phyloP scores from a whole-genome alignment of 805 yeast genomes.

The Cyberlindnera xishuangbannaensis region DNA sequence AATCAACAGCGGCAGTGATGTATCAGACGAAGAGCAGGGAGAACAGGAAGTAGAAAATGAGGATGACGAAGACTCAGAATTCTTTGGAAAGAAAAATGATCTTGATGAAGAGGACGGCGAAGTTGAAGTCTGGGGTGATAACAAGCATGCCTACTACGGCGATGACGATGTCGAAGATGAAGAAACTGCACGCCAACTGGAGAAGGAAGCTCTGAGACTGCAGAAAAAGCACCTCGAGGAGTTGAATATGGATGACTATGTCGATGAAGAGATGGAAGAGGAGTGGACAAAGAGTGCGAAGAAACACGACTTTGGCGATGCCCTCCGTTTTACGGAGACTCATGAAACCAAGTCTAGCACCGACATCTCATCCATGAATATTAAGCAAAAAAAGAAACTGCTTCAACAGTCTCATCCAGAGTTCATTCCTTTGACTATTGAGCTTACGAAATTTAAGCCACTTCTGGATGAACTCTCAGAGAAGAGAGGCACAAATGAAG shows the following conservation, averaged over 20 bases:
- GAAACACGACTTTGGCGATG: constrained; percentile 37
- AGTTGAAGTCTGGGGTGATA: constrained; percentile 42
- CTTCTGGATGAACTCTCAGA: constrained; percentile 33
- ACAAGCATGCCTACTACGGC: constrained; percentile 44
- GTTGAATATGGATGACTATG: constrained; percentile 65
- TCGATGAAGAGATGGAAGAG: constrained; percentile 72
- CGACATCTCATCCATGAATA: constrained; percentile 45
- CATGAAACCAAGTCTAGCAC: constrained; percentile 31
- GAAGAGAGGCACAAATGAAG: constrained; percentile 28
- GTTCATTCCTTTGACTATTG: constrained; percentile 68
- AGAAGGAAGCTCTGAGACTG: constrained; percentile 80
- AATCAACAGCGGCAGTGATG: constrained; percentile 31
- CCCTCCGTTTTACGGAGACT: constrained; percentile 14
- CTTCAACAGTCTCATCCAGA: constrained; percentile 74
- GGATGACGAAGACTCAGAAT: too few relatives aligned
- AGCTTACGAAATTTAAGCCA: constrained; percentile 40
- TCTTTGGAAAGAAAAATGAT: constrained; percentile 27
- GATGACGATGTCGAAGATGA: constrained; percentile 52
- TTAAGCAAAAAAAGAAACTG: constrained; percentile 45
- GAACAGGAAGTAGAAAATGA: too few relatives aligned
- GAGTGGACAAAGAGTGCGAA: constrained; percentile 69
- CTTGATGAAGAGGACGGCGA: constrained; percentile 27
- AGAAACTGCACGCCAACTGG: constrained; percentile 70
- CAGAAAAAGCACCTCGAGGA: constrained; percentile 78
- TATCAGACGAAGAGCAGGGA: too few relatives aligned